phyloP scores from a whole-genome alignment of 768 basidiomycete species.

The Auriscalpium orientale region DNA sequence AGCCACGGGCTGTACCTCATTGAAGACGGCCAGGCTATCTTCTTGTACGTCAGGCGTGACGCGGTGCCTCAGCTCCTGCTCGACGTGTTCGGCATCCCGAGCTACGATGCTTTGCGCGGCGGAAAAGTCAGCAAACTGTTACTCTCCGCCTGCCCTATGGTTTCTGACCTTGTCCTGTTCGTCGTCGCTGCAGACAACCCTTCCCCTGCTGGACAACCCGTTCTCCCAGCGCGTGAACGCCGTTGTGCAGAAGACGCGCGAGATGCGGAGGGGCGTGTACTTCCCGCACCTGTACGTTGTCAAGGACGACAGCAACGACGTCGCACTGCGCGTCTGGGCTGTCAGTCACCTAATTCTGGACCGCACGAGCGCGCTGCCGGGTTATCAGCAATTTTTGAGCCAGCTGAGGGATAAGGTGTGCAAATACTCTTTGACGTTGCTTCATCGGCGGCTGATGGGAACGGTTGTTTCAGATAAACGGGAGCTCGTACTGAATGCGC shows the following conservation, averaged over 20 bases:
- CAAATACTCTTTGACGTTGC: too few relatives aligned
- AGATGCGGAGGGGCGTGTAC: slow-evolving; percentile 88
- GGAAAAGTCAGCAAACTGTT: slow-evolving; percentile 64
- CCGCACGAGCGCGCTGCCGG: slow-evolving; percentile 87
- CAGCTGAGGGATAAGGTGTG: slow-evolving; percentile 84
- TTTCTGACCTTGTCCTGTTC: background rate
- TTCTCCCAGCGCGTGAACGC: slow-evolving; percentile 94
- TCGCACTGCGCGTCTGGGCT: slow-evolving; percentile 90
- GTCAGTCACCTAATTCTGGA: slow-evolving; percentile 92
- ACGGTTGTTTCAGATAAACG: too few relatives aligned
- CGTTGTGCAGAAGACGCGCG: slow-evolving; percentile 91
- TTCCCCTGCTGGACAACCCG: slow-evolving; percentile 83
- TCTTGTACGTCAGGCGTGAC: slow-evolving; percentile 97
- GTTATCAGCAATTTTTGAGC: slow-evolving; percentile 91
- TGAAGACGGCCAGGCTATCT: slow-evolving; percentile 96
- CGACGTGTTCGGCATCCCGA: slow-evolving; percentile 90
- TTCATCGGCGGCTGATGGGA: too few relatives aligned
- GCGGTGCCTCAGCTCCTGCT: slow-evolving; percentile 88
- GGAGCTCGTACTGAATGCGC: too few relatives aligned
- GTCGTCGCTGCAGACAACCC: slow-evolving; percentile 50
- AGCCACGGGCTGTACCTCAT: slow-evolving; percentile 94
- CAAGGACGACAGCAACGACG: slow-evolving; percentile 91
- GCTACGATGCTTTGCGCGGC: slow-evolving; percentile 81
- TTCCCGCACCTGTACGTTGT: slow-evolving; percentile 92
- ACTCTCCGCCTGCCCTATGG: background rate